Evolutionary conservation across 331 rosid species (phyloP).

Genomic region (Dryas integrifolia): DNA sequence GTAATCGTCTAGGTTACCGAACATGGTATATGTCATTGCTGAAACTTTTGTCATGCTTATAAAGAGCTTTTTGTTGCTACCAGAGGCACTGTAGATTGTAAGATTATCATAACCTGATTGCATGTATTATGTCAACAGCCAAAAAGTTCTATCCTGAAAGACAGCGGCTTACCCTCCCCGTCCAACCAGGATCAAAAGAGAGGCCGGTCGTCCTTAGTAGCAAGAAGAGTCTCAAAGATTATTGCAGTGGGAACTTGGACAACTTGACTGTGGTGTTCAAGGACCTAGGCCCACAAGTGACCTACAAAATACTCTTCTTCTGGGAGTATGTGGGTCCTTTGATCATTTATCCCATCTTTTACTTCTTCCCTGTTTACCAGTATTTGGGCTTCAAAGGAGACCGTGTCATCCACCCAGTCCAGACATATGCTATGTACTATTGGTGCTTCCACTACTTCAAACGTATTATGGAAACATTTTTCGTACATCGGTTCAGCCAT

Average conservation of each 20-base stretch:
- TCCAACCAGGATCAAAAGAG: constrained; percentile 79
- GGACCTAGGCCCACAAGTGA: constrained; percentile 94
- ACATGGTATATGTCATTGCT: neutral
- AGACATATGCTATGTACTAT: constrained; percentile 88
- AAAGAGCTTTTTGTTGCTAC: constrained; percentile 3
- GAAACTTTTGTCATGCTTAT: neutral
- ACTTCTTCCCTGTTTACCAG: constrained; percentile 70
- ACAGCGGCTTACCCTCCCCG: constrained; percentile 85
- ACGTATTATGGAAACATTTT: constrained; percentile 90
- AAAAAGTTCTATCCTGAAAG: constrained; percentile 75
- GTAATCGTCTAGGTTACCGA: neutral
- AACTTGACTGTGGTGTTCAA: constrained; percentile 66
- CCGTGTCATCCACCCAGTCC: constrained; percentile 74
- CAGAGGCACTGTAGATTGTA: constrained; percentile 8
- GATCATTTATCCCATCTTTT: constrained; percentile 86
- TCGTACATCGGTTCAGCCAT: constrained; percentile 92
- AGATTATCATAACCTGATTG: constrained; percentile 32
- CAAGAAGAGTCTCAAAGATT: constrained; percentile 76
- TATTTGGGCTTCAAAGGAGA: constrained; percentile 70
- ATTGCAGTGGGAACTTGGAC: constrained; percentile 52
- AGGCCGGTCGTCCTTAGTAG: constrained; percentile 65
- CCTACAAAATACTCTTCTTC: constrained; percentile 78
- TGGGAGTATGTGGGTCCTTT: constrained; percentile 92
- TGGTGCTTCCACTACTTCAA: constrained; percentile 96
- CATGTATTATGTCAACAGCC: constrained; percentile 54